Conservation (phyloP, 306 rosid species). For the Benincasa hispida region DNA sequence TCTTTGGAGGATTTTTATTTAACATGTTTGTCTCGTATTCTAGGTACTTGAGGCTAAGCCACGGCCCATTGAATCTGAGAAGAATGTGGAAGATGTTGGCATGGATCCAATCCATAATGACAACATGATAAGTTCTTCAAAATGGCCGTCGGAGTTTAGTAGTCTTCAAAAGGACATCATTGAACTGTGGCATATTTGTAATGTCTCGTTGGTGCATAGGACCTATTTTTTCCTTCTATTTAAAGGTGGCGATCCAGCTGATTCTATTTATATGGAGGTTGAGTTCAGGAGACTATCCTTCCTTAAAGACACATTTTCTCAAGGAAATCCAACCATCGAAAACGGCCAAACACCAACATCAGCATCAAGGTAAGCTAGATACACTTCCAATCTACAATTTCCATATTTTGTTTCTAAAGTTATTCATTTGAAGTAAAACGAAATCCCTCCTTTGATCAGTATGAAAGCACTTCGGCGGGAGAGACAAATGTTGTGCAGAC, state of each 20-base stretch:
- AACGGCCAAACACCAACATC: slow-evolving; percentile 47
- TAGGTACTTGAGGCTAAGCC: slow-evolving; percentile 35
- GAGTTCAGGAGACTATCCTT: slow-evolving; percentile 70
- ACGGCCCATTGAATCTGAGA: slow-evolving; percentile 12
- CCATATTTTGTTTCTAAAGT: not conserved
- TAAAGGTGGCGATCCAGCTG: slow-evolving; percentile 71
- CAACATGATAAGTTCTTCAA: slow-evolving; percentile 27
- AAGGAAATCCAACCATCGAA: slow-evolving; percentile 36
- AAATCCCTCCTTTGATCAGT: slow-evolving; percentile 18
- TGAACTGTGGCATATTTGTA: slow-evolving; percentile 75
- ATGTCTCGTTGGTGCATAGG: slow-evolving; percentile 82
- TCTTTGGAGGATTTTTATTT: not conserved
- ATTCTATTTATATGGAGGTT: slow-evolving; percentile 81
- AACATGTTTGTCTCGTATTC: slow-evolving; percentile 11
- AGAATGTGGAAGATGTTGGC: slow-evolving; percentile 53
- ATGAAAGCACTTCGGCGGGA: slow-evolving; percentile 45
- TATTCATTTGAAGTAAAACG: not conserved
- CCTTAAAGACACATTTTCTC: slow-evolving; percentile 47
- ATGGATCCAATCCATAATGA: slow-evolving; percentile 57
- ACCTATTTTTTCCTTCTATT: slow-evolving; percentile 85
- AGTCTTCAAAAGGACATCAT: slow-evolving; percentile 67
- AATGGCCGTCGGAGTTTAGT: slow-evolving; percentile 72
- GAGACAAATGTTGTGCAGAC: slow-evolving; percentile 75
- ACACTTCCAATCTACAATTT: not conserved
- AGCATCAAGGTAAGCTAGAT: slow-evolving; percentile 40